These are phyloP conservation scores for Vanrija sp. DNA, from an alignment of 1,284 basidiomycete species.

Conservation along the genomic window DNA sequence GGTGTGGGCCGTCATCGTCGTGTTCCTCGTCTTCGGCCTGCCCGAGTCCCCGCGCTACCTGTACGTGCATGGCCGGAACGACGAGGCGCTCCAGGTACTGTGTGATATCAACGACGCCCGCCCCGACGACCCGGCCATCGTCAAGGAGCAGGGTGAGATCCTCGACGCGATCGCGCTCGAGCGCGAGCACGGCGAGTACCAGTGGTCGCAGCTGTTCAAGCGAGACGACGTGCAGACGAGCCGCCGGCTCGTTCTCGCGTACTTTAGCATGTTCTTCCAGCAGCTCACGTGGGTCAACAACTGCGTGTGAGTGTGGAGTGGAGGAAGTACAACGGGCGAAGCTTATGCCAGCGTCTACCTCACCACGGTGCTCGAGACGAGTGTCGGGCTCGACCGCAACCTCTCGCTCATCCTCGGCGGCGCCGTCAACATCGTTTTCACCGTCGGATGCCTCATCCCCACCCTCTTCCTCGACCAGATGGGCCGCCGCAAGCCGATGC, in stretches of 20 bases:
- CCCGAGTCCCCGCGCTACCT: slow-evolving; percentile 19
- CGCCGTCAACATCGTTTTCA: slow-evolving; percentile 7
- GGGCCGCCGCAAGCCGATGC: slow-evolving; percentile 10
- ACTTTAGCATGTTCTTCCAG: slow-evolving; percentile 8
- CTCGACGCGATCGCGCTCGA: slow-evolving; percentile 32
- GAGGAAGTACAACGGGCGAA: no score
- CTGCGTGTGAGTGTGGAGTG: slow-evolving; percentile 1
- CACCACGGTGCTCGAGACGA: slow-evolving; percentile 9
- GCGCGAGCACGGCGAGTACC: slow-evolving; percentile 10
- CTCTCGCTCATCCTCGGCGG: slow-evolving; percentile 11
- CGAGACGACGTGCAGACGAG: slow-evolving; percentile 10
- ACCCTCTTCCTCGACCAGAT: slow-evolving; percentile 11
- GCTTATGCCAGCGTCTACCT: slow-evolving; percentile 4
- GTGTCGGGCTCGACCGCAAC: slow-evolving; percentile 11
- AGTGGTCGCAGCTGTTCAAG: slow-evolving; percentile 12
- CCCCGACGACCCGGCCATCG: slow-evolving; percentile 1
- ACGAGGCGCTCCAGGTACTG: slow-evolving; percentile 12
- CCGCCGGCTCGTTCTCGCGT: slow-evolving; percentile 8
- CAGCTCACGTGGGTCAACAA: slow-evolving; percentile 10
- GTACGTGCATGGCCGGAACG: slow-evolving; percentile 9
- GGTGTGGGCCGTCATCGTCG: slow-evolving; percentile 4
- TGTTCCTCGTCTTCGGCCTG: slow-evolving; percentile 11
- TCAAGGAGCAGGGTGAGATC: slow-evolving; percentile 9
- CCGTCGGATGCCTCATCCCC: slow-evolving; percentile 6
- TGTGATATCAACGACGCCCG: slow-evolving; percentile 11